phyloP scores from a whole-genome alignment of 177 flowering plant species.

The Tripterygium wilfordii region DNA sequence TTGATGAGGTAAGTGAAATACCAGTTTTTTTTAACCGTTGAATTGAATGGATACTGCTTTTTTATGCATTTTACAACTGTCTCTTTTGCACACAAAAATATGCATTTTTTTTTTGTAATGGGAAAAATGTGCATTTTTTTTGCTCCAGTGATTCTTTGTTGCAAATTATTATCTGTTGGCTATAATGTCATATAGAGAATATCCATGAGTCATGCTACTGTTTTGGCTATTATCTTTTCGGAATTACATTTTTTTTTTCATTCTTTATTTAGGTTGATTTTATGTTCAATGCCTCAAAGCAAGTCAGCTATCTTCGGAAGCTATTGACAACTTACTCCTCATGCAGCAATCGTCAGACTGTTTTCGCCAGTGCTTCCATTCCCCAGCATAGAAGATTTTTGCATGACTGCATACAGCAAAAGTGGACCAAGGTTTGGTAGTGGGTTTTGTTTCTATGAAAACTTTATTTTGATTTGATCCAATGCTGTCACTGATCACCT shows the following conservation, averaged over 20 bases:
- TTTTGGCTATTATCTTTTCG: no score
- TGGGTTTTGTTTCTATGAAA: slow-evolving; percentile 5
- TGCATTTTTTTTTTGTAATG: no score
- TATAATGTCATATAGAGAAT: no score
- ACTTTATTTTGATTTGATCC: slow-evolving; percentile 1
- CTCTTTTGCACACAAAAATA: no score
- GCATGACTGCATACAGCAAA: slow-evolving; percentile 86
- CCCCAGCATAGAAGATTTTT: slow-evolving; percentile 86
- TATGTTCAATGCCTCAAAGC: slow-evolving; percentile 81
- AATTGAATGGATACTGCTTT: neutral
- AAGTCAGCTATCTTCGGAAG: slow-evolving; percentile 64
- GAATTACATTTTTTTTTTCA: neutral
- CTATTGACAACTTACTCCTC: slow-evolving; percentile 75
- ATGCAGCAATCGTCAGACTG: slow-evolving; percentile 64
- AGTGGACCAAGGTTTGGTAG: slow-evolving; percentile 88
- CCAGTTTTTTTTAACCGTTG: neutral
- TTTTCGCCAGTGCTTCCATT: slow-evolving; percentile 95
- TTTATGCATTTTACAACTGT: no score
- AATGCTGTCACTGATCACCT: neutral
- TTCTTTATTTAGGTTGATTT: slow-evolving; percentile 68
- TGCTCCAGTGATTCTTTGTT: no score
- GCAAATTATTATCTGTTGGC: no score
- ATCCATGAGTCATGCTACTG: no score
- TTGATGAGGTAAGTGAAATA: slow-evolving; percentile 71
- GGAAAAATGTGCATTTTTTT: no score